Evolutionary conservation across 164 flowering plant species (phyloP), one percentile per base, ranked within the genome.

Genomic region (Chimonanthus praecox): DNA sequence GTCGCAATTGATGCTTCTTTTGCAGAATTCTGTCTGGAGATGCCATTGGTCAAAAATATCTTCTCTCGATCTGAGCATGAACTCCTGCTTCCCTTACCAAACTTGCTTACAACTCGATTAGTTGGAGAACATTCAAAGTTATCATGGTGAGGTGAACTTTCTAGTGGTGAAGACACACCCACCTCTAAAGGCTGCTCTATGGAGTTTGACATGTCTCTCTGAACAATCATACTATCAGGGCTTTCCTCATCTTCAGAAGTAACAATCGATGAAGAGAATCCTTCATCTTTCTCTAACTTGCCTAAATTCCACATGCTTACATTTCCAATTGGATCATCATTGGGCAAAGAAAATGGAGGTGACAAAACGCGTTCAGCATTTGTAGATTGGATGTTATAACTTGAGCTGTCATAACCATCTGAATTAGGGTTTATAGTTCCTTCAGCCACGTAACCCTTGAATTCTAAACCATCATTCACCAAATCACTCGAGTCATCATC

Each of bases 1-100:
- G 86, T 83, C 66, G 87, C 87, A 61, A 51, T 70, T 5, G 83
- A 69, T 51, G 70, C 73, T 70, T 80, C 87, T 67, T 81, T 82
- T 11, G 78, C 68, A 64, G 86, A 82, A 48, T 80, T 80, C 73
- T 84, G 86, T 61, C 72, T 74, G 20, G 83, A 64, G 18, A 4
- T 33, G 49, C 69, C 73, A 72, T 76, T 82, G 54, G 70, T 73
- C 13, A 68, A 72, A n/a, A 73, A 58, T 64, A 74, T 72, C 71
- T 78, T 82, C 73, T 83, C 87, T 69, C 71, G 74, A 71, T 80
- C 80, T 33, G 73, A 69, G 5, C 81, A 77, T 67, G 80, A 78
- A 75, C 84, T 82, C 69, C 74, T 74, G 76, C 66, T 74, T 66
- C 83, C 84, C 58, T 74, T 75, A 33, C 62, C 83, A 76, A 69